Evolutionary conservation across 2,329 filamentous ascomycete genomes (phyloP).

Genomic region (Colletotrichum cuscutae): DNA sequence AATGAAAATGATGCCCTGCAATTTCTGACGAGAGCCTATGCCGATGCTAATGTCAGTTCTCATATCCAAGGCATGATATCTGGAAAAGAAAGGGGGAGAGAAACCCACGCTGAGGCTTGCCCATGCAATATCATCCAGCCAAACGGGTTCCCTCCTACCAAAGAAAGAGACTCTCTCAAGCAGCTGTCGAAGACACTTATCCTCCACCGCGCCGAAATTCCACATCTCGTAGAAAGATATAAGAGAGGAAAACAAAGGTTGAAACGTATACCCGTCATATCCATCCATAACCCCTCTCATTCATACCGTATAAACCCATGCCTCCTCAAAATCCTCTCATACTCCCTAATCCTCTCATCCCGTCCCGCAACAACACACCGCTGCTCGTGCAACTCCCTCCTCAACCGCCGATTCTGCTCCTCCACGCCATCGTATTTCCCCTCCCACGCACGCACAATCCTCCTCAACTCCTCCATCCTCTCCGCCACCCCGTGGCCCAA

Average conservation of each 20-base stretch:
- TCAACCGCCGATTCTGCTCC: constrained; percentile 32
- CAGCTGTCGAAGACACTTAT: neutral
- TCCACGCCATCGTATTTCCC: constrained; percentile 36
- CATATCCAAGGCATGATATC: neutral
- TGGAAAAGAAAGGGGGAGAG: neutral
- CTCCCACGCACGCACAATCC: constrained; percentile 49
- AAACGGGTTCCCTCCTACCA: constrained; percentile 10
- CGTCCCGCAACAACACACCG: constrained; percentile 29
- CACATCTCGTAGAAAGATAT: too few species aligned
- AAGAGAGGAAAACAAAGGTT: too few species aligned
- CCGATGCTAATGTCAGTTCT: constrained; percentile 7
- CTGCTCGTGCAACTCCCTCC: constrained; percentile 31
- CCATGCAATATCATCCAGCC: constrained; percentile 1
- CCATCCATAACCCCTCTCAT: neutral
- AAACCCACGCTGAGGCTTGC: neutral
- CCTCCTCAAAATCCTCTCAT: constrained; percentile 38
- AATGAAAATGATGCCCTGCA: constrained; percentile 6
- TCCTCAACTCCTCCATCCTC: constrained; percentile 45
- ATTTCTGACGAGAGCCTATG: constrained; percentile 22
- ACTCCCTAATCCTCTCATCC: constrained; percentile 34
- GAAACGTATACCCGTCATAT: neutral
- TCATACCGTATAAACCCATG: constrained; percentile 34
- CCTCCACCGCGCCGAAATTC: neutral
- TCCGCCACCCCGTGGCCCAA: constrained; percentile 39
- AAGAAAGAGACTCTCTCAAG: constrained; percentile 5